These are phyloP conservation scores for Fusarium guadeloupense DNA, from an alignment of 2,329 filamentous ascomycete genomes.

Conservation along the genomic window DNA sequence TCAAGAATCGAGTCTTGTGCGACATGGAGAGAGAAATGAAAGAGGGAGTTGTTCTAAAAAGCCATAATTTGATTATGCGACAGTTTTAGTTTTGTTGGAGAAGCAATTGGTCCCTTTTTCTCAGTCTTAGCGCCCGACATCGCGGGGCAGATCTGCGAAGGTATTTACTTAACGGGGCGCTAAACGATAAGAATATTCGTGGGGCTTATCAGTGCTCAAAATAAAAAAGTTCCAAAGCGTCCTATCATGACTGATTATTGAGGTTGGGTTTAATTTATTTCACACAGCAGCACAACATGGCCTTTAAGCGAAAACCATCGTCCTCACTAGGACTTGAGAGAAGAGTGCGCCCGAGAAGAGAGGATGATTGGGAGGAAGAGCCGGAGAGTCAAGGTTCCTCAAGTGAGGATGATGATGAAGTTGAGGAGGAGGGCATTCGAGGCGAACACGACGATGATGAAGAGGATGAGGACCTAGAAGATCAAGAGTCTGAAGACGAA, in stretches of 20 bases:
- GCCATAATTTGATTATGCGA: conserved; percentile 3
- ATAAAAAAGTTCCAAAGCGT: conserved; percentile 27
- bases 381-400: conserved; percentile 47
- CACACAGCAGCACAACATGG: conserved; percentile 42
- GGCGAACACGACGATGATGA: conserved; percentile 36
- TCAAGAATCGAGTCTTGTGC: background rate
- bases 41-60: background rate
- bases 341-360: conserved; percentile 55
- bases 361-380: conserved; percentile 56
- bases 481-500: conserved; percentile 24
- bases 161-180: conserved; percentile 26
- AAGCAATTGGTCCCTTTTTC: conserved; percentile 2
- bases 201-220: conserved; percentile 30
- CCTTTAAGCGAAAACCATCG: conserved; percentile 53
- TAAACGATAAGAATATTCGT: conserved; percentile 29
- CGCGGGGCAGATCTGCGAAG: conserved; percentile 10
- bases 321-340: conserved; percentile 50
- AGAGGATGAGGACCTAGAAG: conserved; percentile 44
- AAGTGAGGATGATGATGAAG: conserved; percentile 44
- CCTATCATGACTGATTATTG: background rate
- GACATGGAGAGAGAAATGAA: conserved; percentile 12
- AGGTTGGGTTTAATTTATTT: background rate
- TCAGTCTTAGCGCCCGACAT: conserved; percentile 4
- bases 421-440: conserved; percentile 43
- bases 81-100: background rate